These are phyloP conservation scores for Polygonum maritimum DNA, from an alignment of 148 eudicot genomes.

Conservation along the genomic window DNA sequence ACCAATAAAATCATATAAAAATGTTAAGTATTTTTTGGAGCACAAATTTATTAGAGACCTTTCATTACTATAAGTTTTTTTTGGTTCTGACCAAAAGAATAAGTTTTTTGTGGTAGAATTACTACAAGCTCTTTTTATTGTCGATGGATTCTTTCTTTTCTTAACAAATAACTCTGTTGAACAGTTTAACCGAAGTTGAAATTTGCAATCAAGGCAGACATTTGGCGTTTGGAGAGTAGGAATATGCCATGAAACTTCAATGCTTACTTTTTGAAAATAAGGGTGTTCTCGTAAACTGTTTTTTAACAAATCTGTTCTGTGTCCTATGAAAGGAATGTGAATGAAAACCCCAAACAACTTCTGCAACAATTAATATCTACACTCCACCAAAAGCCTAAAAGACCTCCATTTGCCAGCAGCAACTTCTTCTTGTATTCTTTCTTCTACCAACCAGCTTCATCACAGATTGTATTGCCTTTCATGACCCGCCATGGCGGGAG, in stretches of 20 bases:
- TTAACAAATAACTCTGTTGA: no score
- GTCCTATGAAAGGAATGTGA: neutral
- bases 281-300: neutral
- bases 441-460: neutral
- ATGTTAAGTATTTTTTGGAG: no score
- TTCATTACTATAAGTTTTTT: no score
- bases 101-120: no score
- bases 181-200: neutral
- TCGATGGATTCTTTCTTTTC: no score
- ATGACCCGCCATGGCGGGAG: conserved; percentile 67
- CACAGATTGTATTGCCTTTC: conserved; percentile 10
- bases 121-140: no score
- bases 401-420: neutral
- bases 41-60: no score
- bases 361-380: neutral
- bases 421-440: neutral
- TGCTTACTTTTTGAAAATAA: neutral
- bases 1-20: no score
- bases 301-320: neutral
- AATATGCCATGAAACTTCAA: neutral
- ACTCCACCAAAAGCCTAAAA: neutral
- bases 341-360: neutral
- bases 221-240: neutral
- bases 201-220: neutral
- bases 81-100: no score